Percentiles rank a stretch among this genome's conserved stretches.
phyloP scores from a whole-genome alignment of 306 rosid genomes.

The Lathyrus oleraceus region DNA sequence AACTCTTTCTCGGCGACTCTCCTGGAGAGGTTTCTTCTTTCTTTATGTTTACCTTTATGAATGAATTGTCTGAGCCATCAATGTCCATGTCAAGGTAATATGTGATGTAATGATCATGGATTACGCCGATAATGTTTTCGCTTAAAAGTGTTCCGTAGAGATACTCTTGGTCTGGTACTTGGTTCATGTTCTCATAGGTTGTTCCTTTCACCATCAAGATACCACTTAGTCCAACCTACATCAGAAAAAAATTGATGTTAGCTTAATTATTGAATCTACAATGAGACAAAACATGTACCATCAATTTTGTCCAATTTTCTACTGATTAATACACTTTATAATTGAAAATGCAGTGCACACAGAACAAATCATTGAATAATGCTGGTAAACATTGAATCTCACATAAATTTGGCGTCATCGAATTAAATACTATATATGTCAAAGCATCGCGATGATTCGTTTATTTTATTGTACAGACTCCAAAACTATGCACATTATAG shows the following conservation, averaged over 20 bases:
- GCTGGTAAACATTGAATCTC: not conserved
- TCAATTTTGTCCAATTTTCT: constrained; percentile 9
- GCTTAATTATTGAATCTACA: not conserved
- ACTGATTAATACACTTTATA: not conserved
- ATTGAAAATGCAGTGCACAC: not conserved
- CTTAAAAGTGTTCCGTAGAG: constrained; percentile 78
- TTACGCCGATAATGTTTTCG: constrained; percentile 79
- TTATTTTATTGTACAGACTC: constrained; percentile 14
- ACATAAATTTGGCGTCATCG: not conserved
- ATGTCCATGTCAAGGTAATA: constrained; percentile 83
- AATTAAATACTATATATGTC: not conserved
- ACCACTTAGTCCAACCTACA: constrained; percentile 87
- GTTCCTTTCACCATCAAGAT: constrained; percentile 95
- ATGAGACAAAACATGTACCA: constrained; percentile 9
- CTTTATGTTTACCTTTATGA: constrained; percentile 65
- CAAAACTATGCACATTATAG: not conserved
- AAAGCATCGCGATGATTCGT: not conserved
- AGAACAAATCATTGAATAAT: not conserved
- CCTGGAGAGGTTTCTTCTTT: constrained; percentile 47
- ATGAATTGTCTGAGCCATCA: constrained; percentile 78
- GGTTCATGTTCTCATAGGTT: constrained; percentile 52
- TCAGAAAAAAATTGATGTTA: not conserved
- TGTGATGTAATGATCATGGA: constrained; percentile 80
- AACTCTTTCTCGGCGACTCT: constrained; percentile 74
- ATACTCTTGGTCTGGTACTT: constrained; percentile 47